Percentiles rank a stretch among this genome's conserved stretches.
Evolutionary conservation across 2,329 filamentous ascomycete species (phyloP).

Genomic region (Ceratocystiopsis minuta): DNA sequence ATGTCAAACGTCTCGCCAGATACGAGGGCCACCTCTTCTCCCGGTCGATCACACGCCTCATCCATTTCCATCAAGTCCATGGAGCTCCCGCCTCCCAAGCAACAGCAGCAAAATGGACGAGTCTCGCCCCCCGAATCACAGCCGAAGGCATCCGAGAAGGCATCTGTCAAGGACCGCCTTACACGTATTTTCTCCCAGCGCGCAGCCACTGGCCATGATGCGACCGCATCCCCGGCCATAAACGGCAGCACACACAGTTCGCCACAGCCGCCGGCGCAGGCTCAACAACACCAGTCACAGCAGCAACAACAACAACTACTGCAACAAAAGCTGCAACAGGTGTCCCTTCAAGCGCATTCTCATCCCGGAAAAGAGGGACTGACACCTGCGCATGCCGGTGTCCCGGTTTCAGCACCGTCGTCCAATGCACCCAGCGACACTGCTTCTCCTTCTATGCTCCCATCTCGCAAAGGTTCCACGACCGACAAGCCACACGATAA

Average conservation of each 20-base stretch:
- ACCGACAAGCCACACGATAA: constrained; percentile 21
- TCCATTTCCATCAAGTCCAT: constrained; percentile 33
- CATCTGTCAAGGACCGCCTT: constrained; percentile 45
- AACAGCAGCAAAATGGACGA: too few relatives aligned
- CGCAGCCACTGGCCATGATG: constrained; percentile 14
- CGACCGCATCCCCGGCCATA: background rate
- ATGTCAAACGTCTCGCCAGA: constrained; percentile 16
- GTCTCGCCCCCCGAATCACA: constrained; percentile 13
- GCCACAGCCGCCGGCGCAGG: background rate
- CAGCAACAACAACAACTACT: constrained; percentile 7
- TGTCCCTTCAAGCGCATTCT: background rate
- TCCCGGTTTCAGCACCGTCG: background rate
- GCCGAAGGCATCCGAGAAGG: constrained; percentile 30
- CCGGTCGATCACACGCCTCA: constrained; percentile 29
- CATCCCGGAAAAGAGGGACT: background rate
- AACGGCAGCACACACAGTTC: background rate
- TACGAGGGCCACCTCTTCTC: constrained; percentile 20
- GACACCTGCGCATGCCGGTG: background rate
- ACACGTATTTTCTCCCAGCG: constrained; percentile 43
- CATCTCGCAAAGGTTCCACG: constrained; percentile 25
- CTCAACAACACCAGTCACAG: constrained; percentile 5
- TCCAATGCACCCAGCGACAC: constrained; percentile 2
- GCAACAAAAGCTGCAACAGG: background rate
- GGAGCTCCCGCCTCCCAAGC: constrained; percentile 15
- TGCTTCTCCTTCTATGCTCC: constrained; percentile 20